Evolutionary conservation across 2,329 filamentous ascomycete species (phyloP), one percentile per base, ranked within the genome.

Genomic region (Penicillium sp.): DNA sequence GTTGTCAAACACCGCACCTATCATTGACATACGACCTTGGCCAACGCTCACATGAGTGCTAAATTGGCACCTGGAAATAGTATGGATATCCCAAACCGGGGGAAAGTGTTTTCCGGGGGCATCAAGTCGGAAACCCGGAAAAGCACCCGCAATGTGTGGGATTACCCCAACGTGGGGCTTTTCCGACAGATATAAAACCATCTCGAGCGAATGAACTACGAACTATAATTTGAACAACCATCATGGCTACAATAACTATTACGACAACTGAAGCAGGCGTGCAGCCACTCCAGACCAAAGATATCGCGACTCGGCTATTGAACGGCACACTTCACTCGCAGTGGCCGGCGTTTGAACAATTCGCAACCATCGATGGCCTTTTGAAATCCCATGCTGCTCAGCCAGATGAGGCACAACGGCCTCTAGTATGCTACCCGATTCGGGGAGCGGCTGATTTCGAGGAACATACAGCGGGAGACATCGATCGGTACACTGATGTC

Each of bases 401-500:
- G 16, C 46, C 56, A 6, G 59, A 65, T 48, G 46, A 60, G 9
- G 52, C 59, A 4, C 34, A 48, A 7, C 46, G 38, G 16, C 64
- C 63, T 19, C 52, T 66, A 13, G 55, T 66, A 19, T 65, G 64
- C 46, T 66, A 66, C 48, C 64, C 64, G 0, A 36, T 59, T n/a
- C 59, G 46, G 0, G 55, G 40, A 21, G 59, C 64, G 0, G 62
- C 59, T 10, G 64, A 66, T 36, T 66, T 65, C 11, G 64, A 66
- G 52, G 48, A 65, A 23, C 62, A 66, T 19, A 65, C 63, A 29
- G 64, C 64, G 19, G 40, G 52, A 1, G 62, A 63, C 21, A 39
- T 66, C 19, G 59, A 66, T 38, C 62, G 57, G n/a, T 65, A 63
- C 55, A 65, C 64, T 8, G 63, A 66, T 60, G 21, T 65, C 13